A percentile compares a stretch with the other conserved stretches of the same genome.
Conservation (phyloP, 1,284 basidiomycete genomes). For the Tylopilus microsporus region DNA sequence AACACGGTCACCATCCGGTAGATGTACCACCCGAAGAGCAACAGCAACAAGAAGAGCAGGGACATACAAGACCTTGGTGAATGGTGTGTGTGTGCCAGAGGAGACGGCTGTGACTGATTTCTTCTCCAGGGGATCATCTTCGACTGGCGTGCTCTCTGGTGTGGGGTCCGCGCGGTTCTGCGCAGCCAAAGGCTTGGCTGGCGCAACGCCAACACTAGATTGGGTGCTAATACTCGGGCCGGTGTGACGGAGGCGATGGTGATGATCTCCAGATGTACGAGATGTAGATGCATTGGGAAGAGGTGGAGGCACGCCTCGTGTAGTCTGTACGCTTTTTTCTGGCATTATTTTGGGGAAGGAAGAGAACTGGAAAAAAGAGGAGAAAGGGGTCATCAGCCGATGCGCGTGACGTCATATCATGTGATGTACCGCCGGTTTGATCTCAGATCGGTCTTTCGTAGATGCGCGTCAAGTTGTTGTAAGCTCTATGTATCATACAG, state of each 20-base stretch:
- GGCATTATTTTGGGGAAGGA: slow-evolving; percentile 13
- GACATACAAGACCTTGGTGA: slow-evolving; percentile 17
- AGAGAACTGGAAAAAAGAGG: neutral
- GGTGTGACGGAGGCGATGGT: slow-evolving; percentile 18
- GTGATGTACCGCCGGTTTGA: neutral
- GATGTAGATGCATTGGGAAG: slow-evolving; percentile 5
- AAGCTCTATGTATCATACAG: slow-evolving; percentile 16
- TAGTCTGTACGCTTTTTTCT: slow-evolving; percentile 20
- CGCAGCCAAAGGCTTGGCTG: slow-evolving; percentile 2
- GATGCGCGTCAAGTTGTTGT: neutral
- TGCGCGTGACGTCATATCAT: slow-evolving; percentile 21
- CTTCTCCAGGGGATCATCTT: neutral
- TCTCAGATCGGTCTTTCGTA: too few relatives aligned
- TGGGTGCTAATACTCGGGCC: slow-evolving; percentile 16
- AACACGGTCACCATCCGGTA: slow-evolving; percentile 14
- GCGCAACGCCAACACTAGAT: neutral
- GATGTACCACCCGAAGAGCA: slow-evolving; percentile 23
- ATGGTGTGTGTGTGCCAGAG: slow-evolving; percentile 1
- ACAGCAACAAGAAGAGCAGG: slow-evolving; percentile 7
- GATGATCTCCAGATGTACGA: slow-evolving; percentile 11
- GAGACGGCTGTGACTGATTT: neutral
- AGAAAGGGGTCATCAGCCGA: neutral
- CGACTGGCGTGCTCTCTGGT: neutral
- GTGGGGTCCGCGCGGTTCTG: neutral
- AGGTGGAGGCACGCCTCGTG: slow-evolving; percentile 5